Percentiles rank a stretch among this genome's conserved stretches.
phyloP scores from a whole-genome alignment of 2,329 filamentous ascomycete species.

The Akanthomyces dipterigenus region DNA sequence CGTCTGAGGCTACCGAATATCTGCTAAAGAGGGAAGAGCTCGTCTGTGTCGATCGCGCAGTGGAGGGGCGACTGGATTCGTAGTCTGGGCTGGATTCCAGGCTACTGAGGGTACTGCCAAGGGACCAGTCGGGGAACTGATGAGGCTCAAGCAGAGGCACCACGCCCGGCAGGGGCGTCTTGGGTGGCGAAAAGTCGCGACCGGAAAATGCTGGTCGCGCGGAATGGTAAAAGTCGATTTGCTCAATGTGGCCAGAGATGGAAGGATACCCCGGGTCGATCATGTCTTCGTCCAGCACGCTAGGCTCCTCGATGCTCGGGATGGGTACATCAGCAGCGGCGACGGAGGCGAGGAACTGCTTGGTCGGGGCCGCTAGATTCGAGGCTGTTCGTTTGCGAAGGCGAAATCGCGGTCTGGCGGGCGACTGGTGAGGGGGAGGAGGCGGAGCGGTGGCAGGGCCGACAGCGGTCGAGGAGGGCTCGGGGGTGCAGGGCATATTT shows the following conservation, averaged over 20 bases:
- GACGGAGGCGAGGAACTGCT: slow-evolving; percentile 61
- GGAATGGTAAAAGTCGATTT: slow-evolving; percentile 21
- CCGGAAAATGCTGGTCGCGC: slow-evolving; percentile 28
- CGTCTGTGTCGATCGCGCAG: slow-evolving; percentile 52
- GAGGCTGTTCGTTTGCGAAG: slow-evolving; percentile 50
- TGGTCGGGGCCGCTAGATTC: slow-evolving; percentile 50
- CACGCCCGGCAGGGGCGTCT: slow-evolving; percentile 48
- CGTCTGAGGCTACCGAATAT: slow-evolving; percentile 50
- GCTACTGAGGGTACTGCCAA: slow-evolving; percentile 49
- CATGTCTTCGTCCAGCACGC: slow-evolving; percentile 39
- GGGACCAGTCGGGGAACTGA: slow-evolving; percentile 52
- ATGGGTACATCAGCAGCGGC: slow-evolving; percentile 58
- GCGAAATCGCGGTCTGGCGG: slow-evolving; percentile 47
- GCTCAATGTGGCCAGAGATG: slow-evolving; percentile 21
- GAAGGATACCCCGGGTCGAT: slow-evolving; percentile 25
- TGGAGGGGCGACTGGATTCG: slow-evolving; percentile 54
- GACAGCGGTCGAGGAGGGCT: slow-evolving; percentile 33
- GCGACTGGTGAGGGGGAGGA: slow-evolving; percentile 23
- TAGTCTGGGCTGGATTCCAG: slow-evolving; percentile 53
- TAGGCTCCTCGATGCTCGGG: slow-evolving; percentile 56
- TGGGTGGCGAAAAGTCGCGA: slow-evolving; percentile 47
- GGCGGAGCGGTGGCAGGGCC: slow-evolving; percentile 27
- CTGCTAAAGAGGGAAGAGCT: slow-evolving; percentile 51
- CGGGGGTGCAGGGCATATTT: slow-evolving; percentile 38
- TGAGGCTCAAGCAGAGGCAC: slow-evolving; percentile 37